Evolutionary conservation across 768 basidiomycete species (phyloP).

Genomic region (Termitomyces sp.): DNA sequence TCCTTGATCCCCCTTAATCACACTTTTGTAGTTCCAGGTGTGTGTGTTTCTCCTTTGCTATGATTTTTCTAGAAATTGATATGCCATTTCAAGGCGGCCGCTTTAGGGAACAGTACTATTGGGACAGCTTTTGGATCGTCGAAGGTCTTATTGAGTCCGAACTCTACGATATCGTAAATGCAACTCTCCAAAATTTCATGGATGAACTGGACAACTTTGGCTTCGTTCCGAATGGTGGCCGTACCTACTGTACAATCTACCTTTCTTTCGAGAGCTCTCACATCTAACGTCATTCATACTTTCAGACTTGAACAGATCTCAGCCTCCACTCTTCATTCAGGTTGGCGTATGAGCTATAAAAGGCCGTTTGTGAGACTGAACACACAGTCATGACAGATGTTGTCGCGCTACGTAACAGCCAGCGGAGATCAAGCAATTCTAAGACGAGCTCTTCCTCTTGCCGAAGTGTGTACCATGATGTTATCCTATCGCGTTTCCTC

Average conservation of each 20-base stretch:
- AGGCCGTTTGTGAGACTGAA: neutral
- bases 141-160: conserved; percentile 83
- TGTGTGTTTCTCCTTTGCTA: neutral
- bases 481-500: neutral
- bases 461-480: conserved; percentile 45
- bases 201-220: conserved; percentile 81
- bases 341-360: conserved; percentile 27
- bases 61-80: neutral
- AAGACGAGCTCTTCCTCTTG: conserved; percentile 73
- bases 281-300: conserved; percentile 30
- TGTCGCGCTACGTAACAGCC: conserved; percentile 67
- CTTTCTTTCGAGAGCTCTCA: neutral
- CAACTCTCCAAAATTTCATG: conserved; percentile 90
- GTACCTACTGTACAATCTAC: conserved; percentile 66
- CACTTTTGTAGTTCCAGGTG: conserved; percentile 86
- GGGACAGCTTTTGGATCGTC: conserved; percentile 79
- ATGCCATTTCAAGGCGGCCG: conserved; percentile 40
- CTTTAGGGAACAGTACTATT: conserved; percentile 78
- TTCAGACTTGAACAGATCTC: conserved; percentile 79
- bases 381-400: conserved; percentile 54
- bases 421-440: conserved; percentile 76
- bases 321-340: conserved; percentile 85
- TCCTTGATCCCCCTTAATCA: conserved; percentile 86
- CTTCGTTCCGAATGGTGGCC: conserved; percentile 92
- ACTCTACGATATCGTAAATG: conserved; percentile 66